Evolutionary conservation across 2,329 filamentous ascomycete species (phyloP).

Genomic region (Pestalotiopsis sp.): DNA sequence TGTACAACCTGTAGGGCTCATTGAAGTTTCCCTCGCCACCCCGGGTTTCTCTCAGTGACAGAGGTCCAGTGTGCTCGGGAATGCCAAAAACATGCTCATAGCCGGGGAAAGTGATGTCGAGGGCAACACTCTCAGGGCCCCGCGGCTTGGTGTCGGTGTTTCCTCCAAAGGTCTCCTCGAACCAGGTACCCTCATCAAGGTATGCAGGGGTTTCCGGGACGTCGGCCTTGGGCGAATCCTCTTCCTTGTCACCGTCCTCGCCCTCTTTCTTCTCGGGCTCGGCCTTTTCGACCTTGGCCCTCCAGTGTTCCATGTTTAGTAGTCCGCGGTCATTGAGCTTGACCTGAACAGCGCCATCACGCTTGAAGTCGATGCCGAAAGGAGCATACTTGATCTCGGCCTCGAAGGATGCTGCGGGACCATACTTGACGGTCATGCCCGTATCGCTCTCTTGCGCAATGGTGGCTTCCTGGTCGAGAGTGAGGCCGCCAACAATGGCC

Average conservation of each 20-base stretch:
- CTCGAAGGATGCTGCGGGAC: conserved; percentile 74
- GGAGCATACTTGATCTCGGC: conserved; percentile 83
- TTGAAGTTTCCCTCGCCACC: conserved; percentile 83
- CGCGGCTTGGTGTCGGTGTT: conserved; percentile 95
- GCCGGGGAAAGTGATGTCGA: conserved; percentile 90
- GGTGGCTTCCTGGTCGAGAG: conserved; percentile 71
- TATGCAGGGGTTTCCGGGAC: conserved; percentile 44
- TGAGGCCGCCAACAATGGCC: conserved; percentile 81
- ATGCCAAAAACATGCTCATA: conserved; percentile 95
- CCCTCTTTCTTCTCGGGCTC: conserved; percentile 53
- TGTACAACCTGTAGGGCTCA: conserved; percentile 94
- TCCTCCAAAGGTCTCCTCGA: conserved; percentile 95
- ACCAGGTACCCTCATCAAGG: conserved; percentile 90
- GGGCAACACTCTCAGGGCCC: conserved; percentile 86
- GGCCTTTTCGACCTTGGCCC: conserved; percentile 74
- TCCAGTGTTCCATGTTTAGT: conserved; percentile 95
- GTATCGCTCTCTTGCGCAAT: conserved; percentile 66
- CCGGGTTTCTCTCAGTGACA: conserved; percentile 88
- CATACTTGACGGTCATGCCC: conserved; percentile 78
- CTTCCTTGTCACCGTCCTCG: conserved; percentile 51
- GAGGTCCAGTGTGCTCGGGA: conserved; percentile 84
- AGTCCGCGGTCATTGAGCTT: conserved; percentile 89
- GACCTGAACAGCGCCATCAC: conserved; percentile 80
- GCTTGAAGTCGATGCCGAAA: conserved; percentile 83
- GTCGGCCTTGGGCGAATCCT: conserved; percentile 45